phyloP scores from a whole-genome alignment of 495 filamentous ascomycete genomes.

The Aspergillus bridgeri region DNA sequence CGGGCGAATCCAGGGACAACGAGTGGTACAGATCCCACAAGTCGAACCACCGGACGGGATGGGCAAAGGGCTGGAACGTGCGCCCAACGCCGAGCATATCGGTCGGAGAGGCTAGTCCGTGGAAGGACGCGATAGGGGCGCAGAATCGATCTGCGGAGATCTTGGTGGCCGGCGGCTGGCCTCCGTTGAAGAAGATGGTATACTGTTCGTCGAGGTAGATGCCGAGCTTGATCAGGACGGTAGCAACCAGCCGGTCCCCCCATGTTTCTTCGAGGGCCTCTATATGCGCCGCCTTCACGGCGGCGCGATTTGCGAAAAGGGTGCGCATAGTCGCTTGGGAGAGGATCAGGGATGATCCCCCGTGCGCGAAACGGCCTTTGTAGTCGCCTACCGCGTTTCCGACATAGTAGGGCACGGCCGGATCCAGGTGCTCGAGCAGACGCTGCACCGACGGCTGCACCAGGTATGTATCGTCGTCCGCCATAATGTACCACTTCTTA shows the following conservation, averaged over 20 bases:
- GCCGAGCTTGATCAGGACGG: neutral
- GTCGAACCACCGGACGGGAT: conserved; percentile 6
- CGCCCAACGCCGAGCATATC: conserved; percentile 4
- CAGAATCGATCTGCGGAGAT: conserved; percentile 4
- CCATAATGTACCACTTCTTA: conserved; percentile 10
- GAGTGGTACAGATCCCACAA: conserved; percentile 4
- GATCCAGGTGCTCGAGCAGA: conserved; percentile 3
- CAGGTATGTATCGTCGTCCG: conserved; percentile 8
- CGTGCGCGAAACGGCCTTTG: conserved; percentile 6
- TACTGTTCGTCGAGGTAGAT: conserved; percentile 8
- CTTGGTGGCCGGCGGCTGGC: neutral
- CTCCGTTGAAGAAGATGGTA: conserved; percentile 7
- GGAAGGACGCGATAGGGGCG: conserved; percentile 4
- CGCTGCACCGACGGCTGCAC: conserved; percentile 2
- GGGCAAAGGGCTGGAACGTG: neutral
- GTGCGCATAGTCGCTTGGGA: conserved; percentile 1
- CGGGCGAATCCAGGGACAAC: neutral
- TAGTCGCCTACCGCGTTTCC: conserved; percentile 8
- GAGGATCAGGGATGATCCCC: conserved; percentile 7
- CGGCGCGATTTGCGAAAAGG: neutral
- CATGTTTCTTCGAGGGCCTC: conserved; percentile 7
- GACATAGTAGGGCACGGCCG: neutral
- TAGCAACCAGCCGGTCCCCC: conserved; percentile 3
- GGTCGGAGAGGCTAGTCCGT: neutral
- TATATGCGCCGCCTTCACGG: neutral